Evolutionary conservation across 371 early-diverging fungal genomes (phyloP).

Genomic region (Mucor plumbeus): DNA sequence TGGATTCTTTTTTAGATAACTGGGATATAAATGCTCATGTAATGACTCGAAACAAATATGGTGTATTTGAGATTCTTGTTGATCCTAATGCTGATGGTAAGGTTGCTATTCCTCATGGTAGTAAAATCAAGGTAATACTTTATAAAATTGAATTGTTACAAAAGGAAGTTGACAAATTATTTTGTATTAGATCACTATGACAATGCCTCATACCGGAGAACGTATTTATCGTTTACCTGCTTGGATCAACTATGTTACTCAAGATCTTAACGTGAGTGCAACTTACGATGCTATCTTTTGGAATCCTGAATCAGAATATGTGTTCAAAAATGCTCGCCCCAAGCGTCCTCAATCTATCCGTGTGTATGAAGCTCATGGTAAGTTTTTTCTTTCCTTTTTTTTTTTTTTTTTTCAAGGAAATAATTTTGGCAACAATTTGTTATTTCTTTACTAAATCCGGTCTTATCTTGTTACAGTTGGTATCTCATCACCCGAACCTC

Average conservation of each 20-base stretch:
- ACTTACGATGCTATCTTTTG: conserved; percentile 92
- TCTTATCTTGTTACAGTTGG: conserved; percentile 66
- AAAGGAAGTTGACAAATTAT: background rate
- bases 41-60: conserved; percentile 81
- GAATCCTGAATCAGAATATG: conserved; percentile 82
- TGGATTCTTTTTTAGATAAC: conserved; percentile 57
- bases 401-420: too few species aligned
- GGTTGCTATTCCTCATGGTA: conserved; percentile 81
- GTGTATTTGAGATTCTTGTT: conserved; percentile 78
- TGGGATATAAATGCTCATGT: conserved; percentile 81
- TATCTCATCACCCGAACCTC: conserved; percentile 84
- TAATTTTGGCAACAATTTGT: too few species aligned
- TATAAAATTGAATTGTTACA: background rate
- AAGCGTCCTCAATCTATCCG: conserved; percentile 68
- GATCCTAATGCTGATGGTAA: conserved; percentile 61
- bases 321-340: conserved; percentile 75
- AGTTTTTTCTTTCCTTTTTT: too few species aligned
- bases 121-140: conserved; percentile 83
- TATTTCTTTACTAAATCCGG: background rate
- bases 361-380: conserved; percentile 94
- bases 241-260: conserved; percentile 84
- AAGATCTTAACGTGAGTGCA: conserved; percentile 82
- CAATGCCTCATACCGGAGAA: conserved; percentile 69
- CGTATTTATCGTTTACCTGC: conserved; percentile 91
- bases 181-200: conserved; percentile 72